Evolutionary conservation across 352 stramenopile species (phyloP), one percentile per base, ranked within the genome.

Genomic region (Phytophthora fragariaefolia): DNA sequence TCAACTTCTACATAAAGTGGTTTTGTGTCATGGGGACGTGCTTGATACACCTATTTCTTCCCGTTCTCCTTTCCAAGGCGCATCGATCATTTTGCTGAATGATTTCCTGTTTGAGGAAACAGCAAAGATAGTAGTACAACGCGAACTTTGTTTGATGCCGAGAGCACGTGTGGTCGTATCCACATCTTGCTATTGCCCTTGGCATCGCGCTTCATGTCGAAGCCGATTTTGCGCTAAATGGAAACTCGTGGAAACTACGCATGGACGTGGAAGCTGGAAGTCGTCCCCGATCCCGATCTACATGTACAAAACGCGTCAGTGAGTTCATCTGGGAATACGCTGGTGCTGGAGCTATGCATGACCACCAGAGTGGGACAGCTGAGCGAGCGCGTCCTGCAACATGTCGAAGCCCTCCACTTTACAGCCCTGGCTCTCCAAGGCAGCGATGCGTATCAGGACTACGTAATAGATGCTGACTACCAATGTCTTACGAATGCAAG

Each of bases 1-100:
- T 13, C n/a, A 50, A 26, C 47, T 58, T 12, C 26, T 65, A 20
- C 58, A 53, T 18, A 65, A 65, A 42, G 58, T 65, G 10, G 15
- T 49, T 10, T 7, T 65, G 18, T 7, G 9, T 2, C 47, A 57
- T 17, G 47, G 58, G 13, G n/a, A 65, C 50, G 24, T 65, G 0
- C 18, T 45, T 9, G 46, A 58, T 13, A 58, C 10, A 3, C 26
- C 58, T 8, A 0, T 53, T 28, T 51, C 58, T 10, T 47, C 47
- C 20, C 4, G 5, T 18, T n/a, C 47, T 45, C 47, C 47, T n/a
- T 58, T 65, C 12, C 26, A 51, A 43, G 47, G 23, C 6, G 58
- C 46, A 2, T 46, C 47, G 8, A 18, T 58, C 7, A 34, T 52
- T 32, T 52, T 63, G 12, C 46, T 52, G 15, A 58, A 65, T 42